A percentile compares a stretch with the other conserved stretches of the same genome.
Evolutionary conservation across 345 rosid species (phyloP).

Genomic region (Conringia planisiliqua): DNA sequence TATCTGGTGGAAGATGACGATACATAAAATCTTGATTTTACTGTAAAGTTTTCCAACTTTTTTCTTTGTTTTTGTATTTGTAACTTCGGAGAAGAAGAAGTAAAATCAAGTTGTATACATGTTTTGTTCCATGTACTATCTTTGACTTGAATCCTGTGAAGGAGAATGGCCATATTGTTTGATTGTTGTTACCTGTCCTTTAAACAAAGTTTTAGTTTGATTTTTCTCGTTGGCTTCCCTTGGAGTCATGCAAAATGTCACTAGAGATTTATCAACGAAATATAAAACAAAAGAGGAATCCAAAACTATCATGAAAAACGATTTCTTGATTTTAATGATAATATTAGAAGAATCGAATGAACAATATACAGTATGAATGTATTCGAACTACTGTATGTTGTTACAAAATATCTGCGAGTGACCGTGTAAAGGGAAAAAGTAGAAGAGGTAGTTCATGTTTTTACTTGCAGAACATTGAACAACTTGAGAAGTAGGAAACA

Average conservation of each 20-base stretch:
- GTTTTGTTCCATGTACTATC: not conserved
- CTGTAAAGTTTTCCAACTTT: slow-evolving; percentile 10
- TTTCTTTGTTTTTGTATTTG: not conserved
- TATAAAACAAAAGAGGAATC: not conserved
- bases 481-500: too few relatives aligned
- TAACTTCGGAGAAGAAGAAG: not conserved
- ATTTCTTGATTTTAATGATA: too few relatives aligned
- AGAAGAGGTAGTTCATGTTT: too few relatives aligned
- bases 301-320: too few relatives aligned
- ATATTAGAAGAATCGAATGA: too few relatives aligned
- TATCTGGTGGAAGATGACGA: slow-evolving; percentile 82
- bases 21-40: not conserved
- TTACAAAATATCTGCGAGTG: too few relatives aligned
- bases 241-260: not conserved
- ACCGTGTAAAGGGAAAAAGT: too few relatives aligned
- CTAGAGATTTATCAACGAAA: not conserved
- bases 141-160: slow-evolving; percentile 9
- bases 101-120: not conserved
- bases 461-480: too few relatives aligned
- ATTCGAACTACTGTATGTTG: too few relatives aligned
- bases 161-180: not conserved
- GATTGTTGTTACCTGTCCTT: not conserved
- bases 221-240: not conserved
- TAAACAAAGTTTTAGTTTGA: not conserved
- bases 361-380: too few relatives aligned